Conservation (phyloP, 495 filamentous ascomycete genomes). For the Cercophora sp. region DNA sequence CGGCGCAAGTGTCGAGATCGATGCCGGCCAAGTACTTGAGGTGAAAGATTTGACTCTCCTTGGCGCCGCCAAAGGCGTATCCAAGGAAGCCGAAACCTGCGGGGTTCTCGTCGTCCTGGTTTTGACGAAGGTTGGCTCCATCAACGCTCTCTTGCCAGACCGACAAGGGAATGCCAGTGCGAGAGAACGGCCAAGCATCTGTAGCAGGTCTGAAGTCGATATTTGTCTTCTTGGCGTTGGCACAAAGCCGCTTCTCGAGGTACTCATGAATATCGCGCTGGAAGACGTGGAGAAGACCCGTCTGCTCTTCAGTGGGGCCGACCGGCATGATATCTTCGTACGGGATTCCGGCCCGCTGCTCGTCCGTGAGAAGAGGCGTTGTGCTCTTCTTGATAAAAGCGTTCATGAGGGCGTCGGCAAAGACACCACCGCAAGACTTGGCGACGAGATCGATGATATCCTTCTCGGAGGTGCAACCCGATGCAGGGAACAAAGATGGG, state of each 20-base stretch:
- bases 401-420: constrained; percentile 19
- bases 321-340: constrained; percentile 26
- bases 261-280: constrained; percentile 22
- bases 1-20: constrained; percentile 28
- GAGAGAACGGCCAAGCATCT: constrained; percentile 14
- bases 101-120: background rate
- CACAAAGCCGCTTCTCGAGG: constrained; percentile 16
- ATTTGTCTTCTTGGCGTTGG: background rate
- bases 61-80: constrained; percentile 32
- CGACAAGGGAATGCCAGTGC: too few species aligned
- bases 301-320: constrained; percentile 15
- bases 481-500: constrained; percentile 12
- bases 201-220: background rate
- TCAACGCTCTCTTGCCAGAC: too few species aligned
- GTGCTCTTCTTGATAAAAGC: constrained; percentile 16
- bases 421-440: constrained; percentile 21
- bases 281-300: constrained; percentile 13
- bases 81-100: constrained; percentile 29
- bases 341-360: constrained; percentile 14
- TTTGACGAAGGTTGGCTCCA: too few species aligned
- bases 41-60: constrained; percentile 32
- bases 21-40: constrained; percentile 30
- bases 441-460: constrained; percentile 13
- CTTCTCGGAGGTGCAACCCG: background rate
- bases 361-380: constrained; percentile 23